Percentiles rank a stretch among this genome's conserved stretches.
Conservation (phyloP, 257 asterid genomes). For the Perilla frutescens region DNA sequence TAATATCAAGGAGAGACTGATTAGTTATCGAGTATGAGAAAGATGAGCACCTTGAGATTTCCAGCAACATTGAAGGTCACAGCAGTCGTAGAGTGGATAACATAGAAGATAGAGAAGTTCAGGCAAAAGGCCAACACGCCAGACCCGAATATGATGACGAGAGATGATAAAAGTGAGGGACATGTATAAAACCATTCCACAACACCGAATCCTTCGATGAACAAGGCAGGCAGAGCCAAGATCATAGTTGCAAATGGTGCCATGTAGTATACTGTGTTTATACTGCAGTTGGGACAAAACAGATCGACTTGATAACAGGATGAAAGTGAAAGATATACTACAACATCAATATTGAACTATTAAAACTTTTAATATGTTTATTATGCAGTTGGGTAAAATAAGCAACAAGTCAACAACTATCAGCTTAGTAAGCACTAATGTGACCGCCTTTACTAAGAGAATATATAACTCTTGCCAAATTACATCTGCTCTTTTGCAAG, state of each 20-base stretch:
- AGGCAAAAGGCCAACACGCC: constrained; percentile 93
- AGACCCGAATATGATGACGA: constrained; percentile 76
- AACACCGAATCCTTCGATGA: constrained; percentile 85
- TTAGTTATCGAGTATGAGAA: constrained; percentile 16
- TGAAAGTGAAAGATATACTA: neutral
- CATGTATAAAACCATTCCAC: constrained; percentile 63
- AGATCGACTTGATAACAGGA: neutral
- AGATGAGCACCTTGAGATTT: constrained; percentile 78
- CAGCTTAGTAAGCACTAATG: too few species aligned
- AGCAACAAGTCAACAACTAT: too few species aligned
- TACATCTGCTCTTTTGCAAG: too few species aligned
- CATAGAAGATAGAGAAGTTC: constrained; percentile 93
- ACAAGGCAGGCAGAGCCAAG: constrained; percentile 77
- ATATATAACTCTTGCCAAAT: too few species aligned
- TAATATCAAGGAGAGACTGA: neutral
- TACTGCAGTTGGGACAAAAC: constrained; percentile 50
- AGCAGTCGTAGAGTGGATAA: constrained; percentile 96
- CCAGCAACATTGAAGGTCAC: constrained; percentile 99
- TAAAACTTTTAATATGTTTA: too few species aligned
- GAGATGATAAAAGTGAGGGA: constrained; percentile 68
- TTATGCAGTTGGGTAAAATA: too few species aligned
- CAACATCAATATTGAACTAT: too few species aligned
- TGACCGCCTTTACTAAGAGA: too few species aligned
- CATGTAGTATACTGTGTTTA: constrained; percentile 97
- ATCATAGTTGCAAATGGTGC: constrained; percentile 97